Percentiles rank a stretch among this genome's conserved stretches.
Conservation (phyloP, 768 basidiomycete species). For the Suillus lakei region DNA sequence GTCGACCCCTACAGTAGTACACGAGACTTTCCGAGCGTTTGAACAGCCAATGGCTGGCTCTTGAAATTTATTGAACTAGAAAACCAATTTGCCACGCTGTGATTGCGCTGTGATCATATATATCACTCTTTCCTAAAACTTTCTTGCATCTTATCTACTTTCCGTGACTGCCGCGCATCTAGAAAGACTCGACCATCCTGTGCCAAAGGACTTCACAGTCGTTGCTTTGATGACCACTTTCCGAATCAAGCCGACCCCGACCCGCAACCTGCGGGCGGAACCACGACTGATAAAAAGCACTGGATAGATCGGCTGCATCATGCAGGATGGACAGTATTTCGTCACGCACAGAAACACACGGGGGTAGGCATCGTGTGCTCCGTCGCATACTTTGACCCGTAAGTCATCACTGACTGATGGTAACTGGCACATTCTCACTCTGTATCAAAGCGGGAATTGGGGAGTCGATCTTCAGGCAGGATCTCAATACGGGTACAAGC, state of each 20-base stretch:
- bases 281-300: background rate
- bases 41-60: background rate
- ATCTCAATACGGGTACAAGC: slow-evolving; percentile 80
- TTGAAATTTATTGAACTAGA: background rate
- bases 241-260: background rate
- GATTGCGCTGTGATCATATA: background rate
- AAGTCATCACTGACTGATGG: slow-evolving; percentile 30
- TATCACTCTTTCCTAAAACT: background rate
- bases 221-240: background rate
- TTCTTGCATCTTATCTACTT: background rate
- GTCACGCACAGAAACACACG: slow-evolving; percentile 66
- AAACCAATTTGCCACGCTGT: background rate
- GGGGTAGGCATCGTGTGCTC: slow-evolving; percentile 88
- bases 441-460: slow-evolving; percentile 74
- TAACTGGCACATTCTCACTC: slow-evolving; percentile 4
- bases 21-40: background rate
- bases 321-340: slow-evolving; percentile 38
- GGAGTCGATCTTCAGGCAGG: slow-evolving; percentile 90
- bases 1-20: background rate
- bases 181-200: background rate
- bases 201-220: background rate
- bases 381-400: slow-evolving; percentile 91
- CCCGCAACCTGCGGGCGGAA: background rate
- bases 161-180: background rate
- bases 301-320: slow-evolving; percentile 27